A percentile compares a stretch with the other conserved stretches of the same genome.
Conservation (phyloP, 345 rosid genomes). For the Populus simonii region DNA sequence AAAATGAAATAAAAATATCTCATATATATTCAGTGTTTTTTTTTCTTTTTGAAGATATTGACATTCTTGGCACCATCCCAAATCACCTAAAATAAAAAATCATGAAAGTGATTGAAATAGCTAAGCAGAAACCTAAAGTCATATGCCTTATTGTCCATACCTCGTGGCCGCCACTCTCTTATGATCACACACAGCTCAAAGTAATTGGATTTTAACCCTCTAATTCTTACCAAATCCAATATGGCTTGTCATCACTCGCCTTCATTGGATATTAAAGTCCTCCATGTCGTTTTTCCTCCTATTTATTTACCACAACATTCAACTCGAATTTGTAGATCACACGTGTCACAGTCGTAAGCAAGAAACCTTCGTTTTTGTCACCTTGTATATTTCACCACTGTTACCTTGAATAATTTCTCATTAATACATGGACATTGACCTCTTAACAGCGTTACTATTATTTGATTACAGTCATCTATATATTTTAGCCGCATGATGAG, state of each 20-base stretch:
- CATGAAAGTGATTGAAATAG: slow-evolving; percentile 22
- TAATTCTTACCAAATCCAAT: slow-evolving; percentile 26
- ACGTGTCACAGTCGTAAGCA: background rate
- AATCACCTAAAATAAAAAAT: slow-evolving; percentile 22
- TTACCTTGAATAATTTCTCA: slow-evolving; percentile 21
- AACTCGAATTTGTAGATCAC: background rate
- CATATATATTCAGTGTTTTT: background rate
- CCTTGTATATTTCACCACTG: background rate
- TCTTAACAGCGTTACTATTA: slow-evolving; percentile 16
- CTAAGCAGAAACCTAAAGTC: slow-evolving; percentile 6
- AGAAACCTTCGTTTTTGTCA: background rate
- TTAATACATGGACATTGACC: slow-evolving; percentile 22
- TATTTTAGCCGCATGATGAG: slow-evolving; percentile 5
- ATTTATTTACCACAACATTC: background rate
- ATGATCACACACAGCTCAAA: background rate
- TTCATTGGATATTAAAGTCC: background rate
- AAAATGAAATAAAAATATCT: background rate
- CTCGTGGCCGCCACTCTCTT: slow-evolving; percentile 2
- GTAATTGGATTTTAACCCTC: background rate
- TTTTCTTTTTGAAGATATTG: slow-evolving; percentile 12
- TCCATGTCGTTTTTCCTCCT: background rate
- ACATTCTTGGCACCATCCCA: slow-evolving; percentile 21
- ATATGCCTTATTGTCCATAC: slow-evolving; percentile 3
- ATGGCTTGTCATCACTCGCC: slow-evolving; percentile 1
- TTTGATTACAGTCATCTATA: background rate